Evolutionary conservation across 371 early-diverging fungal genomes (phyloP), one percentile per base, ranked within the genome.

Genomic region (Mortierella sp.): DNA sequence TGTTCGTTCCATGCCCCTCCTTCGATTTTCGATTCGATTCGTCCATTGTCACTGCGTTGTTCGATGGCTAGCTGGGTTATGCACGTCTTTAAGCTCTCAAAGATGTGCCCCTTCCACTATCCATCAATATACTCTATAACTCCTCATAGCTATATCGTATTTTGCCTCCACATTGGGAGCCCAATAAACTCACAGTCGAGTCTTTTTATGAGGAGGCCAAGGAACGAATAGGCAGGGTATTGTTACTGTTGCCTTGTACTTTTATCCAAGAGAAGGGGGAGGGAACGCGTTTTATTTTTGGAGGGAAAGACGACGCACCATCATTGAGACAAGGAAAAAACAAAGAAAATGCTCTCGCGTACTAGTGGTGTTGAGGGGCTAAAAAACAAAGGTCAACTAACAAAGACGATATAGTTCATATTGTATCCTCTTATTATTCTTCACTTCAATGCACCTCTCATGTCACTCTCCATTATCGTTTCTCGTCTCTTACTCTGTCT

Each of bases 131-230:
- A 14, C 50, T 50, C 50, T 50, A 50, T 16, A 50, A 50, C 14
- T 14, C 2, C 11, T 16, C 50, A 50, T 16, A 14, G 14, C 50
- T 50, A 3, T 38, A 38, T 3, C 42, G 50, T 11, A 3, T 34
- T 16, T 63, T 63, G 63, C 63, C 63, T 63, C 63, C 63, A 34
- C 34, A 28, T 63, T 63, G 63, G 34, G 63, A 63, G 63, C 63
- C 63, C 63, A 2, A 31, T 16, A 63, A 19, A 26, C 14, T 60
- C n/a, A n/a, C n/a, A n/a, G n/a, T n/a, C n/a, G n/a, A n/a, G n/a
- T n/a, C n/a, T n/a, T n/a, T n/a, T 24, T 26, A 57, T 4, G 58
- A 57, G 57, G 26, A n/a, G 58, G n/a, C 11, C 21, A 57, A 57
- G 28, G 26, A 21, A 28, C 58, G n/a, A 57, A 11, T 57, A 57